Evolutionary conservation across 2,329 filamentous ascomycete species (phyloP).

Genomic region (Arthrinium phaeospermum): DNA sequence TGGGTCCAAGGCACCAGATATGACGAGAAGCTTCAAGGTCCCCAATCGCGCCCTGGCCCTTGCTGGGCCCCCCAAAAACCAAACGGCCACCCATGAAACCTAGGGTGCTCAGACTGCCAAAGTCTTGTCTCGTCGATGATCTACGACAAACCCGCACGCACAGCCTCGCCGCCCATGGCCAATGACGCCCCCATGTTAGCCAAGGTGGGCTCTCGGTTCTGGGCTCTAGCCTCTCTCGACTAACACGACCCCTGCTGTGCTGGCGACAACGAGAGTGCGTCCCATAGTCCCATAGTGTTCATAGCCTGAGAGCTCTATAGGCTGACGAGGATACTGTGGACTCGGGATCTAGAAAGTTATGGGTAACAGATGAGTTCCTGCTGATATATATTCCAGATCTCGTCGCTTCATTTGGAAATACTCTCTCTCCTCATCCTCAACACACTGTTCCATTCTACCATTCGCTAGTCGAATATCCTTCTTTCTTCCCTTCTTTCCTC

Average conservation of each 20-base stretch:
- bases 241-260: background rate
- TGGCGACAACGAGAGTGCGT: background rate
- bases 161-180: background rate
- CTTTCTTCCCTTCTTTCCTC: constrained; percentile 13
- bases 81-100: constrained; percentile 7
- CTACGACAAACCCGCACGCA: constrained; percentile 10
- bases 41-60: background rate
- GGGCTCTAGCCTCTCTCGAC: background rate
- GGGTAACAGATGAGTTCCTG: background rate
- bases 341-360: constrained; percentile 3
- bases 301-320: background rate
- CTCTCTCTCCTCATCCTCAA: constrained; percentile 9
- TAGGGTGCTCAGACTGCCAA: constrained; percentile 14
- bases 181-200: background rate
- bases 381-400: background rate
- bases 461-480: constrained; percentile 17
- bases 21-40: background rate
- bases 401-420: background rate
- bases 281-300: background rate
- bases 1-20: background rate
- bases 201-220: background rate
- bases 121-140: constrained; percentile 17
- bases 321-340: background rate
- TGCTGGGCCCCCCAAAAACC: background rate
- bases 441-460: constrained; percentile 6